Evolutionary conservation across 805 yeast genomes (phyloP), one percentile per base, ranked within the genome.

Genomic region (Lipomyces yamadae): DNA sequence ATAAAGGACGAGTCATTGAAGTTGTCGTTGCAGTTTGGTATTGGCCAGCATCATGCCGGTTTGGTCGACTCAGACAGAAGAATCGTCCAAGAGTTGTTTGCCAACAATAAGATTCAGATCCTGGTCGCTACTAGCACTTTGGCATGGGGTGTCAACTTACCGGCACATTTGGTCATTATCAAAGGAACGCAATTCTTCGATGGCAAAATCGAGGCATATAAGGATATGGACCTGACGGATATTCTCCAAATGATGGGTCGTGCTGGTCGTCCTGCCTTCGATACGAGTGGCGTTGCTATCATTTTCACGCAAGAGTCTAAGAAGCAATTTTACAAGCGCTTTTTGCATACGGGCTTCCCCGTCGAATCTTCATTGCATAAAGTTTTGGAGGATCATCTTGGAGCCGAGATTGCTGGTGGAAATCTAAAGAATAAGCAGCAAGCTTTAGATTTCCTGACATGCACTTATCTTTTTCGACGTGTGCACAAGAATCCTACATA

Each of bases 61-160:
- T 79, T 89, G 61, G 90, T 88, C 10, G 92, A 89, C 69, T 80
- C 85, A 24, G 95, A 89, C 75, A 82, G 95, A 66, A 85, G 85
- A 70, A 82, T 89, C 15, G 84, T 90, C 3, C 94, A 89, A 73
- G 86, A 86, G 72, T 77, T 89, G 50, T 89, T 89, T 77, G 91
- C 88, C 65, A 78, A 81, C n/a, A 87, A 85, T 56, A 88, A 88
- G 75, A 84, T 89, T 59, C 95, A 90, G 77, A 84, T 89, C 56
- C 81, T 89, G 68, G 81, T 90, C 50, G 93, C 94, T 1, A 89
- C 95, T 0, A 87, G 92, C n/a, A 90, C 94, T 1, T 81, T 90
- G 70, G 94, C 95, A 0, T 90, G 94, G 94, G 94, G 94, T 77
- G 94, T 90, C 58, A 90, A 89, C 73, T 81, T 90, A 70, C 94